These are phyloP conservation scores for Penicillium capsulatum DNA, from an alignment of 2,329 filamentous ascomycete species.

Conservation along the genomic window DNA sequence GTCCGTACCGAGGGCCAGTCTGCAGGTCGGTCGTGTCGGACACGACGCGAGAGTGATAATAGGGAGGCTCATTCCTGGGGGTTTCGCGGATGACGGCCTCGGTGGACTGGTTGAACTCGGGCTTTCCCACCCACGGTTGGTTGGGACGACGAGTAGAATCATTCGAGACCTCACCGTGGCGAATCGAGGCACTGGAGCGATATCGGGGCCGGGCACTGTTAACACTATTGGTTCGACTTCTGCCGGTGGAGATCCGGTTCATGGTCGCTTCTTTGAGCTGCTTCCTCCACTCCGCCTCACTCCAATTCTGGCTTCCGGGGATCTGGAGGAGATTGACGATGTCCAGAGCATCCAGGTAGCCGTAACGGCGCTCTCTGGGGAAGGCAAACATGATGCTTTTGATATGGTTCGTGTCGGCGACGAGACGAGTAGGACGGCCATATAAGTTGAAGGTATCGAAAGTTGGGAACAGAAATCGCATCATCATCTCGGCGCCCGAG, in stretches of 20 bases:
- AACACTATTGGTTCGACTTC: conserved; percentile 51
- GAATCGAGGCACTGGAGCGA: conserved; percentile 36
- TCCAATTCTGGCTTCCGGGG: conserved; percentile 72
- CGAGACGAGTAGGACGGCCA: conserved; percentile 77
- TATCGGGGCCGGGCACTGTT: conserved; percentile 50
- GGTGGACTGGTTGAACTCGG: conserved; percentile 34
- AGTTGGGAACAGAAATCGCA: conserved; percentile 86
- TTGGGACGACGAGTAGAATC: conserved; percentile 22
- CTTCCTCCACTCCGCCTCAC: conserved; percentile 83
- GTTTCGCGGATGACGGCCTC: conserved; percentile 34
- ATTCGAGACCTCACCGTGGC: conserved; percentile 35
- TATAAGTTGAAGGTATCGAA: conserved; percentile 93
- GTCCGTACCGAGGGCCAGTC: conserved; percentile 13
- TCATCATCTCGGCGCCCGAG: conserved; percentile 89
- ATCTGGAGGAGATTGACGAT: conserved; percentile 75
- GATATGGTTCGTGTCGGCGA: conserved; percentile 80
- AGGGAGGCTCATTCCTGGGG: conserved; percentile 21
- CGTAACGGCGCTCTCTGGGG: conserved; percentile 80
- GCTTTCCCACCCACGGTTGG: conserved; percentile 16
- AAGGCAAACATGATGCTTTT: conserved; percentile 97
- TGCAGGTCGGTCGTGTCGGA: conserved; percentile 32
- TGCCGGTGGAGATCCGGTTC: conserved; percentile 35
- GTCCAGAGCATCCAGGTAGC: conserved; percentile 85
- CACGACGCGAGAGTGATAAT: conserved; percentile 28
- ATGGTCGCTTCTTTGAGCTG: conserved; percentile 84